Base-by-base conservation (phyloP, 352 stramenopile genomes). In the Phytophthora pini region DNA sequence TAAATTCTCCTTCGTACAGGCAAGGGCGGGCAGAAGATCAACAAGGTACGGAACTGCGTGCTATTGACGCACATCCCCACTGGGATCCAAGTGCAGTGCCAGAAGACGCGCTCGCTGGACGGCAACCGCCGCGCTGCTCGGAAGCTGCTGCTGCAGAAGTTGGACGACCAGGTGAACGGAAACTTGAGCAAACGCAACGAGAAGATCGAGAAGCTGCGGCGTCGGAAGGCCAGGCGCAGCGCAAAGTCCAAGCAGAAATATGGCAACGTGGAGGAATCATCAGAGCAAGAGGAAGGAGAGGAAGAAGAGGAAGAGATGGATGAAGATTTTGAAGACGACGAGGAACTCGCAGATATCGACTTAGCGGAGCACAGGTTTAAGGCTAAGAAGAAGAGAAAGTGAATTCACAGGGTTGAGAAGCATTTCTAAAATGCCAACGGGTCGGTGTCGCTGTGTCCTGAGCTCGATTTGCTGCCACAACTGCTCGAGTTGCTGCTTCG, bases 11-110 rank as follows among this genome's bases (percentile, higher is more conserved):
- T 20, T 41, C 11, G 7, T 2, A 17, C 50, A 87, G 81, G 90
- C 36, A 94, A 94, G 51, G 90, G 90, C 40, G 90, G 90, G 1
- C 90, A 97, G 70, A 97, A 96, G 76, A 95, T 97, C 66, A 97
- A 97, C 79, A 97, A 97, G 58, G 87, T 96, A 58, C 80, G 87
- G 56, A 96, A 95, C 75, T 93, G 87, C 65, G 90, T 97, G 50
- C 69, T 95, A 59, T 75, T 97, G 36, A 94, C 89, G 38, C 90
- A 97, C 57, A 31, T 80, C 10, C 88, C 90, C 17, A 94, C 90
- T 34, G 89, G 85, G 4, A 55, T 94, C 6, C 83, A 86, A 45
- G 80, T 94, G 61, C 85, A 80, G 26, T 92, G 82, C 68, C 86
- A 94, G 61, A 88, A 92, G 71, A 93, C 86, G 48, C 83, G 86